phyloP scores from a whole-genome alignment of 1,284 basidiomycete species.

The Sanghuangporus sanghuang region DNA sequence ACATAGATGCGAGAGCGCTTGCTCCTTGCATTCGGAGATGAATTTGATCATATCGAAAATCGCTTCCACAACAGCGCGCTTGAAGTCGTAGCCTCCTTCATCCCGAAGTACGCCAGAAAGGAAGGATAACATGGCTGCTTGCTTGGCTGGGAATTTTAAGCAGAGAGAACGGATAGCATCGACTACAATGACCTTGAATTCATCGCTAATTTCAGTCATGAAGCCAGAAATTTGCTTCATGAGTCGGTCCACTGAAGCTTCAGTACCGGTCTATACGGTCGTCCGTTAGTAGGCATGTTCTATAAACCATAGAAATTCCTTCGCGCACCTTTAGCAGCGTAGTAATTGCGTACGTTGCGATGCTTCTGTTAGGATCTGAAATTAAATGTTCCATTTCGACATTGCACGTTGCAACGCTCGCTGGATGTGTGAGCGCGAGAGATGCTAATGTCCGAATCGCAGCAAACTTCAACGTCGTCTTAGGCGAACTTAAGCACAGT shows the following conservation, averaged over 20 bases:
- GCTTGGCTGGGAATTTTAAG: constrained; percentile 98
- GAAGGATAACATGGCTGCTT: constrained; percentile 93
- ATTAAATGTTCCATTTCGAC: constrained; percentile 98
- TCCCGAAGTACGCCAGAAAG: constrained; percentile 91
- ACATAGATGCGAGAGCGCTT: constrained; percentile 96
- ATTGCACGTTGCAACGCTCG: constrained; percentile 90
- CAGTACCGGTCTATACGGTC: constrained; percentile 80
- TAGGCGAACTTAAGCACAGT: constrained; percentile 90
- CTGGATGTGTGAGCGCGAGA: constrained; percentile 79
- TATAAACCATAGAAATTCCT: not conserved
- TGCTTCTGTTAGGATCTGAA: constrained; percentile 92
- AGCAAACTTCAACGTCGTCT: constrained; percentile 93
- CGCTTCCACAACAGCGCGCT: constrained; percentile 97
- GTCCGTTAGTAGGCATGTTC: constrained; percentile 14
- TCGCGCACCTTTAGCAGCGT: constrained; percentile 84
- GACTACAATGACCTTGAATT: constrained; percentile 99
- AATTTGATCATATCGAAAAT: constrained; percentile 99
- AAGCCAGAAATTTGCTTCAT: constrained; percentile 99
- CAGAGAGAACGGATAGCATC: constrained; percentile 97
- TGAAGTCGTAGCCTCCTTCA: constrained; percentile 99
- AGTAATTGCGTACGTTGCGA: constrained; percentile 98
- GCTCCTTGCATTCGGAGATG: constrained; percentile 93
- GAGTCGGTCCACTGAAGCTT: constrained; percentile 96
- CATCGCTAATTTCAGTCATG: constrained; percentile 99
- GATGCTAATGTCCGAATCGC: constrained; percentile 93